Conservation (phyloP, 1,284 basidiomycete species). For the Ustanciosporium gigantosporum region DNA sequence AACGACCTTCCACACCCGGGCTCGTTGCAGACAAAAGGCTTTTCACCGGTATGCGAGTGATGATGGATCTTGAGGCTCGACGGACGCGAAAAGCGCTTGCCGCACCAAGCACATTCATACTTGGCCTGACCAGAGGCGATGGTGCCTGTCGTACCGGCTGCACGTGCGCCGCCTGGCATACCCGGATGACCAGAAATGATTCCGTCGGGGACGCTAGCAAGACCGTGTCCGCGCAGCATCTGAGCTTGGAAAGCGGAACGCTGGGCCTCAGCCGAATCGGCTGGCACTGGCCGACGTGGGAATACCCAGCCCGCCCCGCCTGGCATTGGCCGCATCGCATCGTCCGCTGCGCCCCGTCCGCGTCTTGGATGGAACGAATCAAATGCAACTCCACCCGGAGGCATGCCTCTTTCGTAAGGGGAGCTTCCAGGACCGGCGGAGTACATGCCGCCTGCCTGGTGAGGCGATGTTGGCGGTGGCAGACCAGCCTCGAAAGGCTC, state of each 20-base stretch:
- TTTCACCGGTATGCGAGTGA: conserved; percentile 58
- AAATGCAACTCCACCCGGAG: conserved; percentile 14
- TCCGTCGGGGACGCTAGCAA: conserved; percentile 27
- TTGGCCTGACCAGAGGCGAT: conserved; percentile 44
- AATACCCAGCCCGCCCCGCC: conserved; percentile 41
- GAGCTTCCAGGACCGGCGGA: conserved; percentile 25
- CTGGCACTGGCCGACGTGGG: conserved; percentile 26
- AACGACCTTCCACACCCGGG: conserved; percentile 56
- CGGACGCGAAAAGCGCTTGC: conserved; percentile 55
- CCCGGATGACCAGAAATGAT: conserved; percentile 29
- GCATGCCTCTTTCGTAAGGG: conserved; percentile 17
- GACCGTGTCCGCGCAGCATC: conserved; percentile 27
- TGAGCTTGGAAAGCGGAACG: conserved; percentile 33
- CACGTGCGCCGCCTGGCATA: conserved; percentile 18
- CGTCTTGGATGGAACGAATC: conserved; percentile 39
- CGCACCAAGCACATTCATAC: conserved; percentile 56
- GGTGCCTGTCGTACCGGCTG: conserved; percentile 23
- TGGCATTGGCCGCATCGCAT: conserved; percentile 8
- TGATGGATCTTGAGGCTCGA: conserved; percentile 58
- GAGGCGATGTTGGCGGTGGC: conserved; percentile 20
- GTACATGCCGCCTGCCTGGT: conserved; percentile 18
- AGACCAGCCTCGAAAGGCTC: conserved; percentile 21
- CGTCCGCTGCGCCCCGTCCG: conserved; percentile 28
- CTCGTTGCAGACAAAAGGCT: conserved; percentile 55
- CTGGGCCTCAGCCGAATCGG: conserved; percentile 28